Evolutionary conservation across 441 rosid genomes (phyloP).

Genomic region (Raphanus hybrid): DNA sequence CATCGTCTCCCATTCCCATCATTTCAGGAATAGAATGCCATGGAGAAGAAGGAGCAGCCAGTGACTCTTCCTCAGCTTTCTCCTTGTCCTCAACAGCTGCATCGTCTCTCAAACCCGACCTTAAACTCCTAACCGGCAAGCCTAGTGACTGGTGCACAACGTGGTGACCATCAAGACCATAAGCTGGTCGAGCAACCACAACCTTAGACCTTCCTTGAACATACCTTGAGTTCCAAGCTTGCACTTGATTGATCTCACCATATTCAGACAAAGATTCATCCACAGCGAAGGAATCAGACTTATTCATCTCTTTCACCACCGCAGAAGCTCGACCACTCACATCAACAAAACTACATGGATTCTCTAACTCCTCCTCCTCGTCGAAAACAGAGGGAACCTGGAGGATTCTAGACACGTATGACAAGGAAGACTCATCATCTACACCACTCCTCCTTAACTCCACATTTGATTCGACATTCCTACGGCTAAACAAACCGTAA

Average conservation of each 20-base stretch:
- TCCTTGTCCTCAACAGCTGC: constrained; percentile 28
- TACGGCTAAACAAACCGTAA: constrained; percentile 79
- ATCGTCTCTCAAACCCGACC: too few species aligned
- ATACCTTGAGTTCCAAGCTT: constrained; percentile 69
- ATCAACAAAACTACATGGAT: not conserved
- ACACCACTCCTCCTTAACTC: constrained; percentile 37
- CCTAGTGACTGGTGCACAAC: constrained; percentile 58
- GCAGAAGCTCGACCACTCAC: not conserved
- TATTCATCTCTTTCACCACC: constrained; percentile 33
- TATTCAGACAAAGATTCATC: not conserved
- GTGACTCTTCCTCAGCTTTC: constrained; percentile 7
- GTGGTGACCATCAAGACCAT: constrained; percentile 46
- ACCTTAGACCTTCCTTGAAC: constrained; percentile 57
- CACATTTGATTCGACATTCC: constrained; percentile 45
- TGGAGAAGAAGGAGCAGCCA: constrained; percentile 42
- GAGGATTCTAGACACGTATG: constrained; percentile 56
- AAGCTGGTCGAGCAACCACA: constrained; percentile 58
- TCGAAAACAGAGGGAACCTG: constrained; percentile 57
- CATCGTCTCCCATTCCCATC: constrained; percentile 46
- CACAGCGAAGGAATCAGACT: constrained; percentile 8
- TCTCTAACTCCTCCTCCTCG: not conserved
- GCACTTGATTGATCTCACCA: constrained; percentile 33
- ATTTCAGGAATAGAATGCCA: constrained; percentile 37
- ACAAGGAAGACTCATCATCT: constrained; percentile 56
- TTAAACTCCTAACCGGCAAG: constrained; percentile 80